These are phyloP conservation scores for Gnaphalium uliginosum DNA, from an alignment of 129 eudicot genomes.

Conservation along the genomic window DNA sequence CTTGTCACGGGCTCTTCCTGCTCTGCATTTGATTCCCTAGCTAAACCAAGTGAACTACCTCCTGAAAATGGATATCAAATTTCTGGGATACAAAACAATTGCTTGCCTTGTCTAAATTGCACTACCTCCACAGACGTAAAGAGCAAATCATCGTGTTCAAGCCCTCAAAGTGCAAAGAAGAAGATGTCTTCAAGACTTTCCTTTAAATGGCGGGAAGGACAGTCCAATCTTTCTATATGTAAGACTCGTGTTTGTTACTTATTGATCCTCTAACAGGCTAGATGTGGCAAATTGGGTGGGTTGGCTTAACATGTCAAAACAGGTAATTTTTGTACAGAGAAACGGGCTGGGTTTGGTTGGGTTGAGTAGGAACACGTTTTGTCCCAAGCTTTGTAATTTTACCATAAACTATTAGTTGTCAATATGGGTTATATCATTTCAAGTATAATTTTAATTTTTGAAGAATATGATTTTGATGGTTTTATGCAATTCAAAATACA, in stretches of 20 bases:
- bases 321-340: neutral
- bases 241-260: conserved; percentile 26
- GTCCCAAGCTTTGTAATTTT: neutral
- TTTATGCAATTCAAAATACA: neutral
- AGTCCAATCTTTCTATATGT: conserved; percentile 57
- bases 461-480: neutral
- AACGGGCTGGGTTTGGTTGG: neutral
- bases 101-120: conserved; percentile 81
- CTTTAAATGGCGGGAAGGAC: conserved; percentile 77
- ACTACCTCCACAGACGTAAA: conserved; percentile 50
- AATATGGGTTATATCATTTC: neutral
- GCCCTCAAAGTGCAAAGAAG: conserved; percentile 64
- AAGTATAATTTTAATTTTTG: neutral
- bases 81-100: conserved; percentile 55
- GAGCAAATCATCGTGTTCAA: conserved; percentile 53
- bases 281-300: conserved; percentile 7
- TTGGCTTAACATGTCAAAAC: neutral
- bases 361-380: neutral
- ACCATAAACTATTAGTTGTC: neutral
- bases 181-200: conserved; percentile 54
- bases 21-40: conserved; percentile 36
- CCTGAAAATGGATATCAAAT: conserved; percentile 43
- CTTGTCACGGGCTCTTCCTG: conserved; percentile 33
- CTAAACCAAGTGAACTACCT: conserved; percentile 32
- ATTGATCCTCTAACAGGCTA: neutral